Conservation (phyloP, 2,329 filamentous ascomycete genomes). For the Colletotrichum truncatum region DNA sequence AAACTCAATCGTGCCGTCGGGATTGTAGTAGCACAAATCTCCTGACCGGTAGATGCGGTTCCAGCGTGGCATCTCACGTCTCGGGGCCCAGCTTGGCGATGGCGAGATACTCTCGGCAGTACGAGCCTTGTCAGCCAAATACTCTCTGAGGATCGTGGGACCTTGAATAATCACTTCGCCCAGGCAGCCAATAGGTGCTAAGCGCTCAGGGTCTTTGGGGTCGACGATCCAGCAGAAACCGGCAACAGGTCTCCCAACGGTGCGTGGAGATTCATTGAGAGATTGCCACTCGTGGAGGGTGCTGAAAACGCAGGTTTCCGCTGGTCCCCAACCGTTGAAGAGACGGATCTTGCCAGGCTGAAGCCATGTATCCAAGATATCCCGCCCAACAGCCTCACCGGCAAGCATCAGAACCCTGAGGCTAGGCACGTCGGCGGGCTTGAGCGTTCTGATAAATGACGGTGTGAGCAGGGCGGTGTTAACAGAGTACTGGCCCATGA, state of each 20-base stretch:
- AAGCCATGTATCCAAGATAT: slow-evolving; percentile 33
- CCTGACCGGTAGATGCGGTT: slow-evolving; percentile 20
- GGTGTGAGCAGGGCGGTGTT: neutral
- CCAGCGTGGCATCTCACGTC: neutral
- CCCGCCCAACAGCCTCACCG: slow-evolving; percentile 35
- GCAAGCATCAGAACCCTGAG: slow-evolving; percentile 45
- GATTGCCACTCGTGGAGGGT: neutral
- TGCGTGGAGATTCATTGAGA: neutral
- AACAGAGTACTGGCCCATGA: neutral
- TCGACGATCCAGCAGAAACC: too few species aligned
- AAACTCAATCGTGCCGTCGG: slow-evolving; percentile 1
- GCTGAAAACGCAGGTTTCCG: slow-evolving; percentile 31
- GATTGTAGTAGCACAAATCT: neutral
- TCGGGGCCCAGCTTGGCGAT: neutral
- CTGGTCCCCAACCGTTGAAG: slow-evolving; percentile 37
- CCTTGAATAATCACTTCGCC: slow-evolving; percentile 13
- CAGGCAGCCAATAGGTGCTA: neutral
- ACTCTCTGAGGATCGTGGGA: neutral
- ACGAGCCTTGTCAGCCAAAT: neutral
- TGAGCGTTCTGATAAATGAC: slow-evolving; percentile 43
- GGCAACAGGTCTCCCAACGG: slow-evolving; percentile 27
- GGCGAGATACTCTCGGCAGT: neutral
- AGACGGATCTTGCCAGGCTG: slow-evolving; percentile 29
- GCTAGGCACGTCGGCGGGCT: slow-evolving; percentile 44
- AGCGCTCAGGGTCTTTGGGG: slow-evolving; percentile 23